Evolutionary conservation across 306 rosid species (phyloP).

Genomic region (Castanospermum australe): DNA sequence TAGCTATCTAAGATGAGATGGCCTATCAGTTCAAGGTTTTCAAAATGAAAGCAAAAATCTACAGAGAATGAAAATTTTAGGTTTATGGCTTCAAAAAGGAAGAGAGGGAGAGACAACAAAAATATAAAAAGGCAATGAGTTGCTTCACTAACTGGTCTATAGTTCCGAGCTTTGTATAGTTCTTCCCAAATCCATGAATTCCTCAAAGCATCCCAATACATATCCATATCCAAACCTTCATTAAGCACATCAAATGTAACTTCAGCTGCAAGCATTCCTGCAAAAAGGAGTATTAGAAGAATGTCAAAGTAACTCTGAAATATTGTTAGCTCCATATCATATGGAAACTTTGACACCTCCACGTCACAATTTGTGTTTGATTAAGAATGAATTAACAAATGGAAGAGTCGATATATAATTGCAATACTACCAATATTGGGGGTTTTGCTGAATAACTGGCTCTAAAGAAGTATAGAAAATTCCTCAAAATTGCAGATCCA

Average conservation of each 20-base stretch:
- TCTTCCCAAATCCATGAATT: constrained; percentile 96
- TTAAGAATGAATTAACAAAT: constrained; percentile 25
- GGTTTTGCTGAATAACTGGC: not conserved
- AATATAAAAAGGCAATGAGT: constrained; percentile 15
- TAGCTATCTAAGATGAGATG: constrained; percentile 7
- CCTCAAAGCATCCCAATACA: constrained; percentile 77
- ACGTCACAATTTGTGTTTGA: constrained; percentile 13
- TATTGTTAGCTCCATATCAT: not conserved
- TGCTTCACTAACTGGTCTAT: constrained; percentile 69
- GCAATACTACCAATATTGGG: not conserved
- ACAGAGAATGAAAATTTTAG: not conserved
- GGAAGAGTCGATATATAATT: not conserved
- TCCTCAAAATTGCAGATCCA: constrained; percentile 2
- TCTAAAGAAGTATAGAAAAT: not conserved
- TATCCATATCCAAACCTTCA: constrained; percentile 64
- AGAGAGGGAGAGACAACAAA: constrained; percentile 1
- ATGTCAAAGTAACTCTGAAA: constrained; percentile 8
- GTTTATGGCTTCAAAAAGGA: not conserved
- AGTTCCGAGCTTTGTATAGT: constrained; percentile 70
- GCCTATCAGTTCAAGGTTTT: constrained; percentile 2
- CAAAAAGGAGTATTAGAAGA: constrained; percentile 12
- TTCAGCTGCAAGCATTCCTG: constrained; percentile 98
- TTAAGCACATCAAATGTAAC: constrained; percentile 61
- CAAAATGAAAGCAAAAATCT: constrained; percentile 15
- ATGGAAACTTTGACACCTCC: not conserved